Evolutionary conservation across 1,139 yeast genomes (phyloP).

Genomic region (Candida pseudocylindracea): DNA sequence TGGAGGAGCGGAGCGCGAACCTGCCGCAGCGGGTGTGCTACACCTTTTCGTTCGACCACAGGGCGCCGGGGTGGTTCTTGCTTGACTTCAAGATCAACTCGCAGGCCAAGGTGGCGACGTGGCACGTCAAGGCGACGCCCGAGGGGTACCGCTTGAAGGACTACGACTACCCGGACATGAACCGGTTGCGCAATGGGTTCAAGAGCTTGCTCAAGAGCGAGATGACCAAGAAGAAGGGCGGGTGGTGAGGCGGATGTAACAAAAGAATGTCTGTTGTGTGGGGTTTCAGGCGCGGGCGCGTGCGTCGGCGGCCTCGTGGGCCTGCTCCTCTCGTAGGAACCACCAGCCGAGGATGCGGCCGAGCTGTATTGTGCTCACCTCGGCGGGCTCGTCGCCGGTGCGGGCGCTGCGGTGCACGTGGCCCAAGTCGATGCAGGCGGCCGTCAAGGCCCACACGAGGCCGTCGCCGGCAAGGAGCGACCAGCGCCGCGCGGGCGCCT

Average conservation of each 20-base stretch:
- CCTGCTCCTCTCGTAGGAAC: too few species aligned
- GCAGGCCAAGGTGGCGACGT: slow-evolving; percentile 48
- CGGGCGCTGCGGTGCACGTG: too few species aligned
- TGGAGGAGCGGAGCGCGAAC: slow-evolving; percentile 75
- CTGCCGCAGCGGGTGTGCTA: slow-evolving; percentile 82
- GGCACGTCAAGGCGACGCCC: slow-evolving; percentile 82
- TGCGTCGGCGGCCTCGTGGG: too few species aligned
- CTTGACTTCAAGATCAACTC: slow-evolving; percentile 65
- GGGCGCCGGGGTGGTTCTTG: slow-evolving; percentile 80
- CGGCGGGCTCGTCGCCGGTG: too few species aligned
- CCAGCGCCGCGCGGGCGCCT: too few species aligned
- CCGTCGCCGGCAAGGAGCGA: too few species aligned
- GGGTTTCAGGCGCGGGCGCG: too few species aligned
- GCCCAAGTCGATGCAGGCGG: too few species aligned
- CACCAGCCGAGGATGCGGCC: too few species aligned
- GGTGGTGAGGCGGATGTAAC: slow-evolving; percentile 1
- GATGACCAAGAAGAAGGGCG: slow-evolving; percentile 5
- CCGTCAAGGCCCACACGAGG: too few species aligned
- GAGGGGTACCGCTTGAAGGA: slow-evolving; percentile 68
- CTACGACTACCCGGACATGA: slow-evolving; percentile 70
- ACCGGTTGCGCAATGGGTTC: slow-evolving; percentile 82
- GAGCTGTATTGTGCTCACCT: too few species aligned
- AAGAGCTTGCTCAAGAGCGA: slow-evolving; percentile 31
- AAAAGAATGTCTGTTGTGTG: too few species aligned
- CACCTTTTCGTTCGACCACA: slow-evolving; percentile 79